Percentiles rank a stretch among this genome's conserved stretches.
These are phyloP conservation scores for Cucurbita ficifolia DNA, from an alignment of 306 rosid species.

Conservation along the genomic window DNA sequence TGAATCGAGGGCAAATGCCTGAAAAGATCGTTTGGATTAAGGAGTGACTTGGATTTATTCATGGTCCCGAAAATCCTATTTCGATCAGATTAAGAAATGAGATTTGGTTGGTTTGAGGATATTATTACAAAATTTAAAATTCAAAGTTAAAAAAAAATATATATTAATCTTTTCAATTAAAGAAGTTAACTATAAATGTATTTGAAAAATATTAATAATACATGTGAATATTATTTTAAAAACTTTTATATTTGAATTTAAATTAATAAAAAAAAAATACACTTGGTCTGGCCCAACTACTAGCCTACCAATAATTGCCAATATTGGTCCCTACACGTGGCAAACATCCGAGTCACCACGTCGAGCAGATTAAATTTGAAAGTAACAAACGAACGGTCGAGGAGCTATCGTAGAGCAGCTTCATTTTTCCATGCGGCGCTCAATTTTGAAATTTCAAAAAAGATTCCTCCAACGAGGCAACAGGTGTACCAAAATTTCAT, in stretches of 20 bases:
- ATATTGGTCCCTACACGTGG: background rate
- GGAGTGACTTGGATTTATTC: too few relatives aligned
- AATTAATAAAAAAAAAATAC: background rate
- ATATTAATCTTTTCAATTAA: too few relatives aligned
- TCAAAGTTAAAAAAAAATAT: too few relatives aligned
- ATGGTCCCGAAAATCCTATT: too few relatives aligned
- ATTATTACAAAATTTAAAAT: too few relatives aligned
- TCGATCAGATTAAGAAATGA: too few relatives aligned
- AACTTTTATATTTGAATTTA: background rate
- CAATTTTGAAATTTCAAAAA: constrained; percentile 19
- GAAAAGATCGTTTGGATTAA: too few relatives aligned
- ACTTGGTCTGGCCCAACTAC: background rate
- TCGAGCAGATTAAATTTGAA: background rate
- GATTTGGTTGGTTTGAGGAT: too few relatives aligned
- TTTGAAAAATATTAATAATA: too few relatives aligned
- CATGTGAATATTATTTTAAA: too few relatives aligned
- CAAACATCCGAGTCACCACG: background rate
- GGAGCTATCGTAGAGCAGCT: background rate
- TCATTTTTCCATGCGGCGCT: background rate
- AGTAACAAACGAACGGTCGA: background rate
- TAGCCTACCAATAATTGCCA: background rate
- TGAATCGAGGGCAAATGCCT: too few relatives aligned
- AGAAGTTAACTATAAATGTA: too few relatives aligned
- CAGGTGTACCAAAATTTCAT: background rate
- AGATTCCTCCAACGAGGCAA: constrained; percentile 29